Conservation (phyloP, 768 basidiomycete species). For the Dacryopinax primogenitus region DNA sequence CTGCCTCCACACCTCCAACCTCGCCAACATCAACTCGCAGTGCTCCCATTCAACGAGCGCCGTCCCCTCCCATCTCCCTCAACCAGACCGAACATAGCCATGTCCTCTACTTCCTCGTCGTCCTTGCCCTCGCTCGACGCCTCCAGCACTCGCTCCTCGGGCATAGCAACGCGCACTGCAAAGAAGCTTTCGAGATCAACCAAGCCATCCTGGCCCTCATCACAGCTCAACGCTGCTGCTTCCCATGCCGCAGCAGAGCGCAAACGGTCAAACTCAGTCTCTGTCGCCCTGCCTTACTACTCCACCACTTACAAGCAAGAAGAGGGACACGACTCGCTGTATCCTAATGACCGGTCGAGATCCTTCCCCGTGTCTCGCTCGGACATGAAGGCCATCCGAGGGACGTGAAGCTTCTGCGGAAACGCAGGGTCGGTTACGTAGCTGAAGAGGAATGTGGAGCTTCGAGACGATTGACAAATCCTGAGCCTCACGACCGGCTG, state of each 20-base stretch:
- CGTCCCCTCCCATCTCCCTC: not conserved
- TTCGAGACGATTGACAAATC: conserved; percentile 14
- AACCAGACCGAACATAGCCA: not conserved
- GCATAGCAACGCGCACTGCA: not conserved
- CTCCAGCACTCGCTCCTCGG: not conserved
- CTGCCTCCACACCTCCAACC: not conserved
- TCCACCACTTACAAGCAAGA: not conserved
- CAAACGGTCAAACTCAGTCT: not conserved
- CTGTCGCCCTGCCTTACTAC: not conserved
- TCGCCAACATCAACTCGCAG: not conserved
- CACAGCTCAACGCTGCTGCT: not conserved
- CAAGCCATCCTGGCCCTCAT: not conserved
- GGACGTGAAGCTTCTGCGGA: conserved; percentile 58
- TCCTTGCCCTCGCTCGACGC: not conserved
- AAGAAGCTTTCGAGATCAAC: not conserved
- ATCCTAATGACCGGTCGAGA: conserved; percentile 64
- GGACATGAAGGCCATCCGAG: conserved; percentile 86
- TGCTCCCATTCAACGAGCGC: not conserved
- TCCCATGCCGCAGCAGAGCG: not conserved
- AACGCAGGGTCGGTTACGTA: conserved; percentile 68
- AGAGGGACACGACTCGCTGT: conserved; percentile 36
- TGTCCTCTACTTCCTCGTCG: not conserved
- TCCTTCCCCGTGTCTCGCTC: conserved; percentile 77
- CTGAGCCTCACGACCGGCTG: too few species aligned
- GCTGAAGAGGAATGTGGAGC: conserved; percentile 58